These are phyloP conservation scores for Puccinia horiana DNA, from an alignment of 1,284 basidiomycete species.

Conservation along the genomic window DNA sequence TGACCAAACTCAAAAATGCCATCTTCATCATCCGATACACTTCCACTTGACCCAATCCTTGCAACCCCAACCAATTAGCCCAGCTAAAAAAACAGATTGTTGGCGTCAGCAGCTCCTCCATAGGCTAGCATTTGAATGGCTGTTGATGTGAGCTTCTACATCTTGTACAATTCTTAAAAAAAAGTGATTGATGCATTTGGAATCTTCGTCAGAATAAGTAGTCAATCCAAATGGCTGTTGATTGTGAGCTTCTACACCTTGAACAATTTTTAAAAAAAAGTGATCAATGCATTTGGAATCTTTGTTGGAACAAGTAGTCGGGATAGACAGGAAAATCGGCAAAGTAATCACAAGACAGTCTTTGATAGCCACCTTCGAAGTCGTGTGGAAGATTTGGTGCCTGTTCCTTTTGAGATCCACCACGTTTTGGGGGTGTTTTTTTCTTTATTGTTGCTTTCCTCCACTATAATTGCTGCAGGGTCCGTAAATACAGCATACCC, in stretches of 20 bases:
- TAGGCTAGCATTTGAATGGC: slow-evolving; percentile 11
- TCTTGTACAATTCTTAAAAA: background rate
- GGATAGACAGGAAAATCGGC: background rate
- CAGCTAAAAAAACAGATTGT: background rate
- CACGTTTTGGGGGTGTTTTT: no score
- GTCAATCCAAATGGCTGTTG: no score
- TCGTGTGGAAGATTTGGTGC: background rate
- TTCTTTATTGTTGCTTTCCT: no score
- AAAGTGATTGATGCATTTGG: background rate
- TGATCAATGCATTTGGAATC: background rate
- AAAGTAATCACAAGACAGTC: background rate
- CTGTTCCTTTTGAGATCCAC: background rate
- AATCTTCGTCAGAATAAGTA: background rate
- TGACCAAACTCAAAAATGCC: no score
- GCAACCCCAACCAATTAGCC: no score
- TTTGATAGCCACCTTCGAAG: background rate
- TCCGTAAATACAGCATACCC: no score
- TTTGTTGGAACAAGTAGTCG: background rate
- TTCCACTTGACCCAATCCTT: no score
- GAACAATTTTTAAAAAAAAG: background rate
- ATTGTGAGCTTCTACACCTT: background rate
- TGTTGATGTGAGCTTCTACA: background rate
- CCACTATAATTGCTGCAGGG: no score
- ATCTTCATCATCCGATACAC: no score
- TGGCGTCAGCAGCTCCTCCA: background rate